Evolutionary conservation across 108 stramenopile genomes (phyloP).

Genomic region (Poteriospumella lacustris): DNA sequence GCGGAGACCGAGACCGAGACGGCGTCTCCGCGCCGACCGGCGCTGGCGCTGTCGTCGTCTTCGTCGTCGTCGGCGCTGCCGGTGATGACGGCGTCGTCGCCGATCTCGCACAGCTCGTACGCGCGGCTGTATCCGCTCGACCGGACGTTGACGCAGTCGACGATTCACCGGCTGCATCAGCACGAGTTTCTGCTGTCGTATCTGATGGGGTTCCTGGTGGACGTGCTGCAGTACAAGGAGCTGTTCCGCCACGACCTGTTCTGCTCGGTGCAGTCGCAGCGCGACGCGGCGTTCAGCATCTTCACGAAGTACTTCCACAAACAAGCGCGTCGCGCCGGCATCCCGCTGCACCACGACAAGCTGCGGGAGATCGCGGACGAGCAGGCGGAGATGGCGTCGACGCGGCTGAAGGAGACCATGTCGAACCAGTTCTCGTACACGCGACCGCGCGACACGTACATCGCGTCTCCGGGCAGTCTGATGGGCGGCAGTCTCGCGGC

Average conservation of each 20-base stretch:
- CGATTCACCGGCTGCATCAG: not conserved
- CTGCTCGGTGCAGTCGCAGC: not conserved
- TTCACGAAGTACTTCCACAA: not conserved
- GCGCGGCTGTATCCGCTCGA: not conserved
- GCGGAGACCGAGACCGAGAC: too few species aligned
- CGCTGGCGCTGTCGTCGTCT: not conserved
- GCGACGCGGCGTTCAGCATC: not conserved
- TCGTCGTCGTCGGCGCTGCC: not conserved
- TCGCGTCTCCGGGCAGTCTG: too few species aligned
- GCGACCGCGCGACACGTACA: too few species aligned
- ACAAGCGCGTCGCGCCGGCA: not conserved
- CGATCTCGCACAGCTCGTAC: not conserved
- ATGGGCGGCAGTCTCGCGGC: too few species aligned
- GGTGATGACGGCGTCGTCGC: too few species aligned
- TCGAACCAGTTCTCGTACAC: too few species aligned
- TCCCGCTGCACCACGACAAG: not conserved
- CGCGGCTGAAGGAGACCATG: too few species aligned
- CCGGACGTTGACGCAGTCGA: not conserved
- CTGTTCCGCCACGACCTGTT: slow-evolving; percentile 10
- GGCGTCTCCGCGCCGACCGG: too few species aligned
- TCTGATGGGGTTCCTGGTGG: not conserved
- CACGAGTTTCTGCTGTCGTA: not conserved
- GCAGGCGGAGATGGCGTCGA: too few species aligned
- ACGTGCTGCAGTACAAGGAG: not conserved
- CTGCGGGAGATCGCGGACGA: too few species aligned